Evolutionary conservation across 768 basidiomycete genomes (phyloP), one percentile per base, ranked within the genome.

Genomic region (Suillus spraguei): DNA sequence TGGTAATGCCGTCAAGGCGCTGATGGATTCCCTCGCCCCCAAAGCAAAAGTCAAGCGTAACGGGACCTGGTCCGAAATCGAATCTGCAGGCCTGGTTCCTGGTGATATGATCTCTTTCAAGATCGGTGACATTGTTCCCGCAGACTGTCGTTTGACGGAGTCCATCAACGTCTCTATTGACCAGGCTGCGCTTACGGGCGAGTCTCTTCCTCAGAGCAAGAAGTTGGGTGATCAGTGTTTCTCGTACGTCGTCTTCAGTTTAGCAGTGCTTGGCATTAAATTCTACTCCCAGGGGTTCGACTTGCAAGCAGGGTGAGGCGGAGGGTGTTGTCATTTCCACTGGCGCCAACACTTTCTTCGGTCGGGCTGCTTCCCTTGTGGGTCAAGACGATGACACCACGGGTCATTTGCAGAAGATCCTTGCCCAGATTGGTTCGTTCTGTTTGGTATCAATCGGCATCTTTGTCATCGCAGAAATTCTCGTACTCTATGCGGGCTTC

Each of bases 311-410:
- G 81, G 97, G 97, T 81, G 97, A 99, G 78, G 96, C 96, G 32
- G 97, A 99, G 81, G 97, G 95, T 77, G 91, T 98, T 56, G 95
- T 99, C 71, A 99, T 99, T 78, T 96, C 95, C 66, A 99, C 97
- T 65, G 97, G 97, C 77, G 84, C 90, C 80, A 98, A 99, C 83
- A 94, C 94, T 62, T 99, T 99, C 88, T 98, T 99, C 82, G 97
- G 96, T 81, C 95, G 97, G 72, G 96, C 97, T 60, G 97, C 97
- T 24, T 94, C 94, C 54, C 91, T 99, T 59, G 97, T 99, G 74
- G 97, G 97, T 35, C 92, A 94, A 73, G 97, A 98, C 76, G 95
- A 98, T 71, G 97, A 99, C 76, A 94, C 94, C 69, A 96, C 94
- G 20, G 96, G 97, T 77, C 97, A 99, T 79, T 86, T 99, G 83